Evolutionary conservation across 2,329 filamentous ascomycete genomes (phyloP), one percentile per base, ranked within the genome.

Genomic region (Talaromyces sp.): DNA sequence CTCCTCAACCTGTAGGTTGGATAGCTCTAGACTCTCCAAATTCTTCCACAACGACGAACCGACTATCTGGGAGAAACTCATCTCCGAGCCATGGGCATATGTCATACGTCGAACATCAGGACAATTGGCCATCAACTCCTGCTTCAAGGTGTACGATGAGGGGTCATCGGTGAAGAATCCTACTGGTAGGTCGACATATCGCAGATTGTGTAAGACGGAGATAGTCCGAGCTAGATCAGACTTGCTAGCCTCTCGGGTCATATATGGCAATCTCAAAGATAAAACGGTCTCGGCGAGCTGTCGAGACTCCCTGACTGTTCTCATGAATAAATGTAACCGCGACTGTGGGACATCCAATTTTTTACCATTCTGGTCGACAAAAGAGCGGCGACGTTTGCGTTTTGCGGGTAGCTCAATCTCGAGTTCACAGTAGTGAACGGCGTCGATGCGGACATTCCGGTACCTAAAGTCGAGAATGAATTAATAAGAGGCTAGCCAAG

Each of bases 401-500:
- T 86, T 88, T 71, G 94, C 91, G 62, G 91, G 87, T 41, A 97
- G 86, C 70, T 90, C 83, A 66, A 91, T 89, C 78, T 98, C 94
- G 71, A 91, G 89, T 69, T 90, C 88, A 82, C 94, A 98, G 80
- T 97, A 97, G 79, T 98, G 94, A 37, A 97, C 93, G 19, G 91
- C 87, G 75, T 98, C 94, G 75, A 98, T 95, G 66, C 93, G 91
- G 69, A 98, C 89, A 81, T 92, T 93, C 72, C 89, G 89, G 77
- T 96, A 96, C 70, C 92, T 96, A 72, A 41, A 58, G 41, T 41
- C 63, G 66, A 17, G 43, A 19, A 52, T n/a, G 19, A 1, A 19
- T 27, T 27, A 52, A 3, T 50, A 17, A 50, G 17, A 52, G 49
- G 25, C 15, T 9, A 15, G 15, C 25, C 8, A 52, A 22, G 6